Percentiles rank a stretch among this genome's conserved stretches.
phyloP scores from a whole-genome alignment of 495 filamentous ascomycete species.

The Neurospora sp. region DNA sequence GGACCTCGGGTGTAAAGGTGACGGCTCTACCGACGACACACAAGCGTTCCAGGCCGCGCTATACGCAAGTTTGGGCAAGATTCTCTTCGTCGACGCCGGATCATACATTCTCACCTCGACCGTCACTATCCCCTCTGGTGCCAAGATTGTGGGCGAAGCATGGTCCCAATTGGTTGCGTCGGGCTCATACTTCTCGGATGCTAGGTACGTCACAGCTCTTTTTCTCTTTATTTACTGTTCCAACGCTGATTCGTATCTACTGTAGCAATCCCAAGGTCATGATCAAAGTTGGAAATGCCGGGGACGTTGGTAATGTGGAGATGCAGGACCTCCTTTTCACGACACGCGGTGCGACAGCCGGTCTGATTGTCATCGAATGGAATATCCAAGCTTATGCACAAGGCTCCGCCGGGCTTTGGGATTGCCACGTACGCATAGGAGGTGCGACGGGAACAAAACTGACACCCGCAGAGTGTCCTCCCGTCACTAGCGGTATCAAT shows the following conservation, averaged over 20 bases:
- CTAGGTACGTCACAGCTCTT: not conserved
- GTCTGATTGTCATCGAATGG: slow-evolving; percentile 79
- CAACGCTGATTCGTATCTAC: slow-evolving; percentile 1
- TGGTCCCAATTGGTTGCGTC: slow-evolving; percentile 30
- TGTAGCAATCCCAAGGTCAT: slow-evolving; percentile 53
- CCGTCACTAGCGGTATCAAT: slow-evolving; percentile 20
- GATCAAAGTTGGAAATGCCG: slow-evolving; percentile 61
- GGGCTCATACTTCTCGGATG: slow-evolving; percentile 36
- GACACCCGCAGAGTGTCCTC: slow-evolving; percentile 49
- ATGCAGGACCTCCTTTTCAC: slow-evolving; percentile 69
- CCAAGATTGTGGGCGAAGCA: slow-evolving; percentile 27
- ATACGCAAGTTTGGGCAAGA: slow-evolving; percentile 14
- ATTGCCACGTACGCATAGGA: slow-evolving; percentile 8
- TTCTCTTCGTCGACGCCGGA: slow-evolving; percentile 17
- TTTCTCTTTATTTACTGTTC: not conserved
- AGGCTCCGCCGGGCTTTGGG: slow-evolving; percentile 4
- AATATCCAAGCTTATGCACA: slow-evolving; percentile 40
- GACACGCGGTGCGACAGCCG: slow-evolving; percentile 61
- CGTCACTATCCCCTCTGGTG: slow-evolving; percentile 40
- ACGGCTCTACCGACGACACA: not conserved
- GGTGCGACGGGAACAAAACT: slow-evolving; percentile 49
- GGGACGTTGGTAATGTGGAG: slow-evolving; percentile 64
- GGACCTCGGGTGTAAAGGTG: not conserved
- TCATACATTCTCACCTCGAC: slow-evolving; percentile 27
- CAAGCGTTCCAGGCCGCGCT: not conserved